Evolutionary conservation across 306 rosid genomes (phyloP).

Genomic region (Prunus mira): DNA sequence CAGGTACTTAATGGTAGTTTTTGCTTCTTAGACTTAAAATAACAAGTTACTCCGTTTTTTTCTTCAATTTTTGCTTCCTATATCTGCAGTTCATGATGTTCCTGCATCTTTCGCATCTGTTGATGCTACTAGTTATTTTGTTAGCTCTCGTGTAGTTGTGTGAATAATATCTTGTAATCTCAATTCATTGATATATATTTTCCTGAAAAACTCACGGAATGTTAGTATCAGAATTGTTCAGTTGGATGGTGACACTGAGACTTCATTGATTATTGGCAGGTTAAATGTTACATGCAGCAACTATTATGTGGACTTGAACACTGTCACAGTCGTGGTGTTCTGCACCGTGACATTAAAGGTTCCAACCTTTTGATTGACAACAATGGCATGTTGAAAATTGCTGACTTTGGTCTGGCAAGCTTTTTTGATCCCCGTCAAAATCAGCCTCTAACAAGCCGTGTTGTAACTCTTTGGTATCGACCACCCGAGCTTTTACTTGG

Average conservation of each 20-base stretch:
- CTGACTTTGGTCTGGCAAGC: conserved; percentile 93
- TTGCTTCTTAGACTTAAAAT: background rate
- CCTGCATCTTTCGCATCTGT: background rate
- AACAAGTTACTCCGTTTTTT: conserved; percentile 7
- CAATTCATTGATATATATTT: background rate
- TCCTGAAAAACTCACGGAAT: background rate
- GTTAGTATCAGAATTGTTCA: background rate
- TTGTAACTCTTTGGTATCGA: conserved; percentile 92
- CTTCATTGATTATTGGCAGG: conserved; percentile 51
- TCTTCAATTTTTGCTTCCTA: background rate
- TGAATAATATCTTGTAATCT: background rate
- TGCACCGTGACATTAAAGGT: conserved; percentile 94
- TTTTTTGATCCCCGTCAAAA: conserved; percentile 66
- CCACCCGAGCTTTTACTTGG: conserved; percentile 96
- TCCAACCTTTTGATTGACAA: conserved; percentile 91
- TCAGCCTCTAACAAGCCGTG: conserved; percentile 88
- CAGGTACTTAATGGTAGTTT: conserved; percentile 50
- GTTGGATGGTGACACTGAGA: conserved; percentile 7
- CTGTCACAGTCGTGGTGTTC: conserved; percentile 79
- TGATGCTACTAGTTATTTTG: background rate
- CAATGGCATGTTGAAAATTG: conserved; percentile 75
- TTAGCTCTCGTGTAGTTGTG: background rate
- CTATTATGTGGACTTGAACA: conserved; percentile 83
- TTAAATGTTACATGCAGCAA: conserved; percentile 94
- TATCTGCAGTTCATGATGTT: background rate